phyloP scores from a whole-genome alignment of 371 early-diverging fungal species.

The Mucor sp. region DNA sequence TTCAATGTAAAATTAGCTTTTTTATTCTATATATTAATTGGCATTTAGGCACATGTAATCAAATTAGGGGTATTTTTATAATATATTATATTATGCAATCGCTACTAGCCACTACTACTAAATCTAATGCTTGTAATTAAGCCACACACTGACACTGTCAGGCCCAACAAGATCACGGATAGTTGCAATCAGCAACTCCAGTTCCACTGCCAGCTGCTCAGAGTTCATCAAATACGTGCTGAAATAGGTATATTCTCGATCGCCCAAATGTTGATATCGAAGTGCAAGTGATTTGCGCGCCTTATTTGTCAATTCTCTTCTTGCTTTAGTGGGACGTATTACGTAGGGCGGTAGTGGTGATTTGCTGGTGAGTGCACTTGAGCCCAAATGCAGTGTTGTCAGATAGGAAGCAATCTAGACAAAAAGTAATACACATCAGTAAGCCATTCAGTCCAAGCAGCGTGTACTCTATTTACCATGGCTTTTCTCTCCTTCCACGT shows the following conservation, averaged over 20 bases:
- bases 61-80: neutral
- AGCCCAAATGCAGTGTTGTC: conserved; percentile 42
- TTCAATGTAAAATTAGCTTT: neutral
- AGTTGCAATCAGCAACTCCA: conserved; percentile 38
- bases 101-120: neutral
- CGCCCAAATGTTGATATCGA: conserved; percentile 23
- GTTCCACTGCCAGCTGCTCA: conserved; percentile 49
- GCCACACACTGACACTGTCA: conserved; percentile 44
- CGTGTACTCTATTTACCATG: conserved; percentile 24
- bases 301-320: conserved; percentile 40
- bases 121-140: conserved; percentile 45
- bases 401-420: conserved; percentile 42
- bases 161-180: conserved; percentile 50
- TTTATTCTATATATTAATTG: neutral
- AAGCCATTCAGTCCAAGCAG: neutral
- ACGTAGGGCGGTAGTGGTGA: conserved; percentile 45
- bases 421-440: neutral
- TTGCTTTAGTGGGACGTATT: conserved; percentile 42
- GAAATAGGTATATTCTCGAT: conserved; percentile 47
- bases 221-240: conserved; percentile 50
- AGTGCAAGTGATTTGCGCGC: conserved; percentile 33
- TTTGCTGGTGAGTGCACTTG: conserved; percentile 48
- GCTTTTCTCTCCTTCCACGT: conserved; percentile 50
- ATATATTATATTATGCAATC: too few relatives aligned
- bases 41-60: neutral